Percentiles rank a stretch among this genome's conserved stretches.
Evolutionary conservation across 2,329 filamentous ascomycete genomes (phyloP).

Genomic region (Venturia effusa): DNA sequence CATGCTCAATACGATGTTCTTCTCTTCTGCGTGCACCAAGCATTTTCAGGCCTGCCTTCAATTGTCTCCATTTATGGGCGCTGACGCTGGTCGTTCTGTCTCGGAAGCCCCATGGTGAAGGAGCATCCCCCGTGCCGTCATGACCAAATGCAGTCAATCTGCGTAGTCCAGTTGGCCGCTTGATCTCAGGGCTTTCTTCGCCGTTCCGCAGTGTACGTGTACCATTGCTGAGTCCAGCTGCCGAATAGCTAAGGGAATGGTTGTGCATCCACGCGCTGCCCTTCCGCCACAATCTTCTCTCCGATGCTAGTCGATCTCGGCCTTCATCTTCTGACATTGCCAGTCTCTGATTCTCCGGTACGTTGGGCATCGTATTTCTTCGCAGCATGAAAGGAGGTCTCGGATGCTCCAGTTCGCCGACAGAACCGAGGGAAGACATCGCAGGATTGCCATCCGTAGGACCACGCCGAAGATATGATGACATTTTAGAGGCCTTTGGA

Average conservation of each 20-base stretch:
- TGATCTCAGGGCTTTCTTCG: constrained; percentile 23
- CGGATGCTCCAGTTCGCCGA: neutral
- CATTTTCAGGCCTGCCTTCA: constrained; percentile 81
- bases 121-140: constrained; percentile 17
- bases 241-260: constrained; percentile 35
- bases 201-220: constrained; percentile 14
- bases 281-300: constrained; percentile 15
- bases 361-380: constrained; percentile 37
- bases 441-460: constrained; percentile 23
- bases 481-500: constrained; percentile 35
- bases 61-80: constrained; percentile 80
- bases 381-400: constrained; percentile 42
- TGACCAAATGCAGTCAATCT: constrained; percentile 35
- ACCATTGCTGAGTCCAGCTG: constrained; percentile 11
- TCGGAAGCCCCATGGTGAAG: constrained; percentile 32
- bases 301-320: constrained; percentile 32
- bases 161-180: constrained; percentile 31
- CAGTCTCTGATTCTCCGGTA: constrained; percentile 34
- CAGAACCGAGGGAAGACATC: neutral
- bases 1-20: constrained; percentile 76
- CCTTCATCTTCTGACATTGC: constrained; percentile 42
- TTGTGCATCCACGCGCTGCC: constrained; percentile 26
- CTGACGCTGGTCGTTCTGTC: constrained; percentile 37
- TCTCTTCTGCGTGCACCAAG: constrained; percentile 68
- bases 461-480: constrained; percentile 35